Conservation (phyloP, 2,329 filamentous ascomycete genomes). For the Colletotrichum coccodes region DNA sequence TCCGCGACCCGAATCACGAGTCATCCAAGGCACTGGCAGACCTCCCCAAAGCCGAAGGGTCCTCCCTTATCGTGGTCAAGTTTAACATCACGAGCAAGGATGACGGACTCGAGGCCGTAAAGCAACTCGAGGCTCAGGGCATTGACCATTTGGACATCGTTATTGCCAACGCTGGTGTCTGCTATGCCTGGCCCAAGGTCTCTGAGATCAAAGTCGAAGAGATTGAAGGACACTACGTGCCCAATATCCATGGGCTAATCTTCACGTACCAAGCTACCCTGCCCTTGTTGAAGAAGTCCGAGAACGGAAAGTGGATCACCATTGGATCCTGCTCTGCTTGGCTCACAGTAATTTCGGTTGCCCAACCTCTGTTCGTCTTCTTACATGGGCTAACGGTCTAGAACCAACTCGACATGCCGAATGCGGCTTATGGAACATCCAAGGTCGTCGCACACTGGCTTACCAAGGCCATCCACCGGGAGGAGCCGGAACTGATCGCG, state of each 20-base stretch:
- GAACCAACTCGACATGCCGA: too few species aligned
- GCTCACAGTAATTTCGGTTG: too few species aligned
- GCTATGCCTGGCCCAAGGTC: constrained; percentile 43
- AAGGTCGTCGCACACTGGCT: too few species aligned
- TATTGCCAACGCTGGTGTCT: constrained; percentile 62
- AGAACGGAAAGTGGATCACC: too few species aligned
- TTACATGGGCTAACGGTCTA: too few species aligned
- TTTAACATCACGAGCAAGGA: constrained; percentile 46
- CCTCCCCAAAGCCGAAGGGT: constrained; percentile 48
- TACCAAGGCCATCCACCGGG: too few species aligned
- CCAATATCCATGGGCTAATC: constrained; percentile 45
- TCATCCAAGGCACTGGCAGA: constrained; percentile 32
- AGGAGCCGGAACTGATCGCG: too few species aligned
- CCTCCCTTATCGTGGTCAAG: constrained; percentile 48
- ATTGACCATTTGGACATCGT: constrained; percentile 59
- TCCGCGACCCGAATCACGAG: constrained; percentile 43
- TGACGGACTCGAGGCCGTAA: constrained; percentile 46
- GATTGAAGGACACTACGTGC: constrained; percentile 48
- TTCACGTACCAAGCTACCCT: constrained; percentile 37
- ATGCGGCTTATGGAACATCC: too few species aligned
- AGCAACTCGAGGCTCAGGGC: constrained; percentile 41
- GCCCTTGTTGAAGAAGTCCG: constrained; percentile 38
- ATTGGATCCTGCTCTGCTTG: too few species aligned
- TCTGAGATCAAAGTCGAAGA: constrained; percentile 46
- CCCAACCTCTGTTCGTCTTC: too few species aligned